These are phyloP conservation scores for Huiozyma naganishii DNA, from an alignment of 805 yeast genomes.

Conservation along the genomic window DNA sequence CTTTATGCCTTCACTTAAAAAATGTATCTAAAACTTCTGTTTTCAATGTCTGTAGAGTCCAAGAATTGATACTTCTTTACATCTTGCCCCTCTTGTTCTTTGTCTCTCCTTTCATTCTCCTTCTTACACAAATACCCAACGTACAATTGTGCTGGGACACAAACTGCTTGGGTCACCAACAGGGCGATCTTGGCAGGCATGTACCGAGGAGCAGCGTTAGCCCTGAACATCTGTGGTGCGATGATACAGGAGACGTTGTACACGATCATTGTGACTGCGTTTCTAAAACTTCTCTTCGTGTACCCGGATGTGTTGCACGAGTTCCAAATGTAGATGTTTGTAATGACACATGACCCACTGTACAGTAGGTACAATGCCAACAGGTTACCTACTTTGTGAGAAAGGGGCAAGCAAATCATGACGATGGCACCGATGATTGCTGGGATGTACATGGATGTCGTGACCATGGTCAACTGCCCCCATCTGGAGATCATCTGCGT, in stretches of 20 bases:
- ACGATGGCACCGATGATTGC: slow-evolving; percentile 44
- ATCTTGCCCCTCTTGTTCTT: slow-evolving; percentile 24
- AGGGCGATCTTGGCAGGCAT: slow-evolving; percentile 48
- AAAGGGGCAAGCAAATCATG: slow-evolving; percentile 28
- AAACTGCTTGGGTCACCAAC: slow-evolving; percentile 39
- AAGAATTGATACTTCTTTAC: slow-evolving; percentile 35
- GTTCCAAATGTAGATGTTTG: slow-evolving; percentile 52
- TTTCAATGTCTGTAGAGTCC: slow-evolving; percentile 52
- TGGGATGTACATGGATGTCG: slow-evolving; percentile 32
- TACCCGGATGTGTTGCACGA: slow-evolving; percentile 53
- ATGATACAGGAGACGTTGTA: slow-evolving; percentile 48
- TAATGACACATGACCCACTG: slow-evolving; percentile 48
- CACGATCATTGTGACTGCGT: slow-evolving; percentile 46
- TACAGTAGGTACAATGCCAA: slow-evolving; percentile 40
- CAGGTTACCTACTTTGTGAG: slow-evolving; percentile 35
- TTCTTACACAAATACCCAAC: slow-evolving; percentile 34
- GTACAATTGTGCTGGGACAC: slow-evolving; percentile 33
- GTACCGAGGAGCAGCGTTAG: slow-evolving; percentile 40
- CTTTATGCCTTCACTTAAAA: slow-evolving; percentile 20
- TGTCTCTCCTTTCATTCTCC: slow-evolving; percentile 44
- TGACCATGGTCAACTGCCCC: slow-evolving; percentile 30
- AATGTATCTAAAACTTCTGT: slow-evolving; percentile 45
- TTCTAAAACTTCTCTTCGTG: slow-evolving; percentile 44
- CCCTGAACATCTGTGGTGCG: slow-evolving; percentile 55
- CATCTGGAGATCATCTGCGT: slow-evolving; percentile 29